A percentile compares a stretch with the other conserved stretches of the same genome.
These are phyloP conservation scores for Aspergillus luchuensis DNA, from an alignment of 2,329 filamentous ascomycete genomes.

Conservation along the genomic window DNA sequence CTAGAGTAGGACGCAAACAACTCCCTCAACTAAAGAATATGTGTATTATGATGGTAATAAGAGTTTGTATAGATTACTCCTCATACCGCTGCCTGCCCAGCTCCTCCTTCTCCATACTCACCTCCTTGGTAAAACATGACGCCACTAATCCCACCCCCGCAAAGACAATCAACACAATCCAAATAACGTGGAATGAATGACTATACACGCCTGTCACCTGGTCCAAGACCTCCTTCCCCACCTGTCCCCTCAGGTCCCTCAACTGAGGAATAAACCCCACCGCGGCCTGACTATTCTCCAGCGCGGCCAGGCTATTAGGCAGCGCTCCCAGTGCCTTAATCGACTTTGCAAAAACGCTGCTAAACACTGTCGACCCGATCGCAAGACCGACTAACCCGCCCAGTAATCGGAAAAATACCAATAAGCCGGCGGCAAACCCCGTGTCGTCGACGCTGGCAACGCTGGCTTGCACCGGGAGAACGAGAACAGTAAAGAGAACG, in stretches of 20 bases:
- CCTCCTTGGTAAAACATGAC: constrained; percentile 9
- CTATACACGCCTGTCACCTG: constrained; percentile 3
- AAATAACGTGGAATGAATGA: constrained; percentile 9
- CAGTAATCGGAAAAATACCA: background rate
- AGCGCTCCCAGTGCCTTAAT: background rate
- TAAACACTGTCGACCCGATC: background rate
- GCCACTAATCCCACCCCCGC: constrained; percentile 4
- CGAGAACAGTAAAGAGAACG: background rate
- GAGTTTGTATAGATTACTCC: background rate
- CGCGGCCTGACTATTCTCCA: background rate
- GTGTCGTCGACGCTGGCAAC: background rate
- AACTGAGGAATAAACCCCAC: background rate
- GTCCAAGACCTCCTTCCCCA: background rate
- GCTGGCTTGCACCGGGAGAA: background rate
- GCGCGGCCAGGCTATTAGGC: background rate
- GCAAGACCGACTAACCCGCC: background rate
- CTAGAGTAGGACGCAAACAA: background rate
- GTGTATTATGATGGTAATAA: background rate
- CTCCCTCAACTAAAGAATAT: background rate
- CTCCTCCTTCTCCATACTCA: constrained; percentile 4
- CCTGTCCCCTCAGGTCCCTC: background rate
- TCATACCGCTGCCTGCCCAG: constrained; percentile 9
- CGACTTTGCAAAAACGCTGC: background rate
- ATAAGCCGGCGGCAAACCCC: background rate
- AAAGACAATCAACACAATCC: constrained; percentile 8